Evolutionary conservation across 2,329 filamentous ascomycete genomes (phyloP), one percentile per base, ranked within the genome.

Genomic region (Metarhizium brunneum): DNA sequence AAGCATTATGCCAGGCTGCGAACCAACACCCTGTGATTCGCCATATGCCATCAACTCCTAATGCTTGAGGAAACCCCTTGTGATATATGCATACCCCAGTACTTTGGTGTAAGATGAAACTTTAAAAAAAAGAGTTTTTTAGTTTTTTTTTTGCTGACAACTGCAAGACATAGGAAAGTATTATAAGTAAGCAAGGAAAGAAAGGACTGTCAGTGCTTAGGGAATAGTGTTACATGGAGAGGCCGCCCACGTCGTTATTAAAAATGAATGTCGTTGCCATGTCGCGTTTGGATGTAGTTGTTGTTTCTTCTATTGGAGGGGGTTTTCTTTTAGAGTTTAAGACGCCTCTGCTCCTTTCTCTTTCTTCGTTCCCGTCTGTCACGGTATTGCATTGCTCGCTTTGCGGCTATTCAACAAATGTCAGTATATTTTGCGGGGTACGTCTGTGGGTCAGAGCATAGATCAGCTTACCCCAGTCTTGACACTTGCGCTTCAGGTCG

Each of bases 381-480:
- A 29, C 64, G 68, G 57, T 69, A 71, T 58, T 73, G 70, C 48
- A 66, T 53, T n/a, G 58, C 60, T 40, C 70, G 63, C 57, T 73
- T 73, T 18, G 61, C 56, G 52, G 70, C 70, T 73, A 52, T 48
- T 7, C 29, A 13, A 32, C 32, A 6, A n/a, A 13, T 16, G 18
- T 52, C 16, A 55, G 49, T 52, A 40, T 40, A 14, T 40, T 16
- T 11, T 13, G 4, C 38, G 38, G 13, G 11, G 14, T 14, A 16
- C 38, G 38, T 40, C 38, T 40, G 38, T 16, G 14, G 4, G 38
- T 13, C 11, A 16, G 48, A 29, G 36, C 25, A 32, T 50, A 30
- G 20, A 35, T 20, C 18, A 30, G 73, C 74, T 65, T 65, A 77
- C 75, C 69, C 62, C 73, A 69, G 54, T 71, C 65, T 54, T 66